A percentile compares a stretch with the other conserved stretches of the same genome.
Conservation (phyloP, 2,329 filamentous ascomycete genomes). For the Huntiella abstrusa region DNA sequence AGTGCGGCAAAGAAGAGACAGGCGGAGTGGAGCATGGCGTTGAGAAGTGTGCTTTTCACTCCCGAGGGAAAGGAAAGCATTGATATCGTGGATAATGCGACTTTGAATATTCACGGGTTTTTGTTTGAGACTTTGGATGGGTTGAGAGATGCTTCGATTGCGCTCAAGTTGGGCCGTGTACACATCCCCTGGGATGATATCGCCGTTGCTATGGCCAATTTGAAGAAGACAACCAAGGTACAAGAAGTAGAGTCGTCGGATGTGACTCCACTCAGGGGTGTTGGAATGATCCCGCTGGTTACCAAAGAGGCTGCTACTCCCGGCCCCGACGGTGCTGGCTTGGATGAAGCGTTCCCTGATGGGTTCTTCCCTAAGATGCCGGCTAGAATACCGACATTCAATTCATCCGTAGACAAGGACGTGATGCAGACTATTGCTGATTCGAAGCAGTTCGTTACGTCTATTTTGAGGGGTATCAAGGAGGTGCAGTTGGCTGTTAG, state of each 20-base stretch:
- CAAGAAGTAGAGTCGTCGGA: not conserved
- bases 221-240: constrained; percentile 43
- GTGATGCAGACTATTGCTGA: constrained; percentile 65
- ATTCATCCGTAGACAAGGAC: constrained; percentile 17
- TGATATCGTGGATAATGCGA: constrained; percentile 74
- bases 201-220: constrained; percentile 49
- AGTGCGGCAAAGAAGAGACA: constrained; percentile 41
- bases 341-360: constrained; percentile 20
- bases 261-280: not conserved
- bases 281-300: not conserved
- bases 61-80: constrained; percentile 67
- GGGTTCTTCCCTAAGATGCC: constrained; percentile 8
- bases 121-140: constrained; percentile 73
- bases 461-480: constrained; percentile 78
- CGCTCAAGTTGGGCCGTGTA: constrained; percentile 75
- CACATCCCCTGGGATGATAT: constrained; percentile 86
- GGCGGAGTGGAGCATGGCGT: constrained; percentile 82
- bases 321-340: not conserved
- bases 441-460: constrained; percentile 80
- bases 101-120: constrained; percentile 79
- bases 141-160: constrained; percentile 72
- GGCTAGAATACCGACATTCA: constrained; percentile 6
- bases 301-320: not conserved
- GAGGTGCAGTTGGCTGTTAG: constrained; percentile 92
- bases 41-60: constrained; percentile 76